A percentile compares a stretch with the other conserved stretches of the same genome.
These are phyloP conservation scores for Clonostachys solani DNA, from an alignment of 2,329 filamentous ascomycete species.

Conservation along the genomic window DNA sequence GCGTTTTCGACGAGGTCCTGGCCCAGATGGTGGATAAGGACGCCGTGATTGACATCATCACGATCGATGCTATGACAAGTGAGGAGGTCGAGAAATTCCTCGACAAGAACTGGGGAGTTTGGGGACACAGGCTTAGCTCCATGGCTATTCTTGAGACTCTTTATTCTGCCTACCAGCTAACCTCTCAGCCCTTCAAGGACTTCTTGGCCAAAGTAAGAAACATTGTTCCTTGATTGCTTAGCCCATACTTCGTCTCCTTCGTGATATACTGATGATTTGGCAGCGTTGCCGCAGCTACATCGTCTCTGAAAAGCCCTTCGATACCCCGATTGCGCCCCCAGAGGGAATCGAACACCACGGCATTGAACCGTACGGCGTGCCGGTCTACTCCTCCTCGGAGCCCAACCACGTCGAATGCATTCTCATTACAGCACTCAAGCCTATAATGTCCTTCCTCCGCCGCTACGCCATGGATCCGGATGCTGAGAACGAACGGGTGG, in stretches of 20 bases:
- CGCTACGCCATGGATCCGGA: conserved; percentile 37
- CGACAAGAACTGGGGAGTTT: conserved; percentile 42
- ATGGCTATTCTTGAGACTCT: conserved; percentile 47
- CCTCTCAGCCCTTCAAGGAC: conserved; percentile 35
- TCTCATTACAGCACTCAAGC: conserved; percentile 47
- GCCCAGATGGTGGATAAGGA: conserved; percentile 35
- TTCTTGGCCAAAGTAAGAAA: conserved; percentile 47
- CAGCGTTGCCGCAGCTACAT: conserved; percentile 60
- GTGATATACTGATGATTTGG: conserved; percentile 1
- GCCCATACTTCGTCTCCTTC: conserved; percentile 8
- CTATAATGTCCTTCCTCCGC: conserved; percentile 58
- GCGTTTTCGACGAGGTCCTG: conserved; percentile 63
- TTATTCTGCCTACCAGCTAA: conserved; percentile 29
- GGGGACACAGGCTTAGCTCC: conserved; percentile 37
- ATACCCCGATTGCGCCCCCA: conserved; percentile 48
- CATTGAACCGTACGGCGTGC: conserved; percentile 52
- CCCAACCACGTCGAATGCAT: conserved; percentile 54
- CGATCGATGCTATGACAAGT: conserved; percentile 59
- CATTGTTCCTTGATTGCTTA: not conserved
- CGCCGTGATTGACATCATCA: conserved; percentile 66
- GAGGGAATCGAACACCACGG: conserved; percentile 36
- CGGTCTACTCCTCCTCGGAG: conserved; percentile 67
- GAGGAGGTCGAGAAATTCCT: conserved; percentile 55
- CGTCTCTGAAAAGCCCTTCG: conserved; percentile 43
- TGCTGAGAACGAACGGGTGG: conserved; percentile 34